Evolutionary conservation across 257 asterid species (phyloP).

Genomic region (Penstemon eatonii): DNA sequence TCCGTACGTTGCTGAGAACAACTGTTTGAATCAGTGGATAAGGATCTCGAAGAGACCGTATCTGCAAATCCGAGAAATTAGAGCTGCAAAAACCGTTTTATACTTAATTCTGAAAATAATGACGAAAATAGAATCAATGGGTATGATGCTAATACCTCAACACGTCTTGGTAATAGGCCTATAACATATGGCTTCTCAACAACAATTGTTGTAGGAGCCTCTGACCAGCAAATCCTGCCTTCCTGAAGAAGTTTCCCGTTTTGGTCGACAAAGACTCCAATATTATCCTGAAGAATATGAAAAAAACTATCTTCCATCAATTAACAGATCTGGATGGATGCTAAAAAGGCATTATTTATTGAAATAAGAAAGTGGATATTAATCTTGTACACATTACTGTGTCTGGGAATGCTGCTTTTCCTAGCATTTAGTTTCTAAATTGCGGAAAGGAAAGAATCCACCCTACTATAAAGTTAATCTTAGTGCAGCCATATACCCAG

Average conservation of each 20-base stretch:
- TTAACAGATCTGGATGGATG: conserved; percentile 8
- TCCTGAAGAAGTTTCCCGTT: conserved; percentile 97
- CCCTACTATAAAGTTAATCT: too few relatives aligned
- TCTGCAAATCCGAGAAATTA: conserved; percentile 47
- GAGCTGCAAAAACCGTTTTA: conserved; percentile 28
- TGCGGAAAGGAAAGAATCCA: too few relatives aligned
- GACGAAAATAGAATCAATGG: too few relatives aligned
- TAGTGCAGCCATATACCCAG: too few relatives aligned
- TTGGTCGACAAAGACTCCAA: conserved; percentile 97
- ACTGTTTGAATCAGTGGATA: conserved; percentile 93
- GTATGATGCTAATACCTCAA: conserved; percentile 61
- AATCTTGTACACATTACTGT: too few relatives aligned
- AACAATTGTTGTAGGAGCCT: conserved; percentile 78
- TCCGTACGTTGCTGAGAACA: conserved; percentile 85
- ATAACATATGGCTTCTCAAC: conserved; percentile 86
- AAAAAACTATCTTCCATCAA: conserved; percentile 17
- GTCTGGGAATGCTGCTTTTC: too few relatives aligned
- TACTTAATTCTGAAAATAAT: neutral
- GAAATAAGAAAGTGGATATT: too few relatives aligned
- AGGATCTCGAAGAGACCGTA: conserved; percentile 92
- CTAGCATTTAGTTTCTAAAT: too few relatives aligned
- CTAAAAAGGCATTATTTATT: neutral
- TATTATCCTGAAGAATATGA: conserved; percentile 69
- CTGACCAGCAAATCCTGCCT: conserved; percentile 98
- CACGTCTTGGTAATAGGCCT: conserved; percentile 87